These are phyloP conservation scores for Colletotrichum navitas DNA, from an alignment of 2,329 filamentous ascomycete genomes.

Conservation along the genomic window DNA sequence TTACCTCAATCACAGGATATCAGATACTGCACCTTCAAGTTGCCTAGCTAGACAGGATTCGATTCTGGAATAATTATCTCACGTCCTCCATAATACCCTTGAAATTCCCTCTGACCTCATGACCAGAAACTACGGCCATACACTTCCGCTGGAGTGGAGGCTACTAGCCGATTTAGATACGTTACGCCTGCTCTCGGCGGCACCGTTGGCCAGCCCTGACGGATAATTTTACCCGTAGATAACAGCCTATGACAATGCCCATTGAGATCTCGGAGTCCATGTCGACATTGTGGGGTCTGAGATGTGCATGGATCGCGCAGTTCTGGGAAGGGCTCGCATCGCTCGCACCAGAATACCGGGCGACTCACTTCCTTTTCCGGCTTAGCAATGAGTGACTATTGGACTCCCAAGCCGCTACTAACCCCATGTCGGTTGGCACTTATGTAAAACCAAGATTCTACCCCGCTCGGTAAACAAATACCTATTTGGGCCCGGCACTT, in stretches of 20 bases:
- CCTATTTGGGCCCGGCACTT: constrained; percentile 20
- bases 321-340: constrained; percentile 2
- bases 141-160: background rate
- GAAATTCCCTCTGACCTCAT: constrained; percentile 2
- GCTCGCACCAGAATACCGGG: constrained; percentile 20
- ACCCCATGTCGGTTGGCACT: background rate
- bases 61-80: constrained; percentile 14
- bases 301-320: no score
- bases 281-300: background rate
- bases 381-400: constrained; percentile 16
- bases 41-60: constrained; percentile 4
- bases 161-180: constrained; percentile 22
- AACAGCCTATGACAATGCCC: background rate
- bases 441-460: constrained; percentile 14
- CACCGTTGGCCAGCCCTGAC: constrained; percentile 5
- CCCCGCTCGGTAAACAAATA: constrained; percentile 6
- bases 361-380: constrained; percentile 11
- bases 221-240: background rate
- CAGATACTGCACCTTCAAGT: constrained; percentile 6
- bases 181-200: constrained; percentile 3
- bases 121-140: background rate
- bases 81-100: background rate
- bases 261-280: background rate
- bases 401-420: constrained; percentile 23
- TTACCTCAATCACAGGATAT: constrained; percentile 2